Conservation (phyloP, 2,329 filamentous ascomycete species). For the Sclerotiophoma versabilis region DNA sequence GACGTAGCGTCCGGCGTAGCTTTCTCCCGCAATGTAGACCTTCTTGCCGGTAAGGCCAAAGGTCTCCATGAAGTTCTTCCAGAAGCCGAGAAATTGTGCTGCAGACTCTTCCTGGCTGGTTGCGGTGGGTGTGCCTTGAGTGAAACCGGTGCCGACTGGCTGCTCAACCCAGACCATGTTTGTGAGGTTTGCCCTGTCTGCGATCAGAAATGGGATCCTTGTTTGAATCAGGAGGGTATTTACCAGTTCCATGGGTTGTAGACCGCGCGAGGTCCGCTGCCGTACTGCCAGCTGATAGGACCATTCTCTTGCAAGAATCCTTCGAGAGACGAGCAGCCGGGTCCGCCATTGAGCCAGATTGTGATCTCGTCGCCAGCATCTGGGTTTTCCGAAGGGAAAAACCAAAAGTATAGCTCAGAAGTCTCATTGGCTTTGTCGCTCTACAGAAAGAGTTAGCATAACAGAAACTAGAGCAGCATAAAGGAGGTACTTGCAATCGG, state of each 20-base stretch:
- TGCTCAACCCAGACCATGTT: conserved; percentile 81
- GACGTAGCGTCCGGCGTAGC: conserved; percentile 68
- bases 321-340: conserved; percentile 57
- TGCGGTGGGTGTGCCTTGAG: conserved; percentile 69
- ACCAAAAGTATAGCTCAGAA: conserved; percentile 62
- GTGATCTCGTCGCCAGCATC: conserved; percentile 58
- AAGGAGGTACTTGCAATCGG: conserved; percentile 48
- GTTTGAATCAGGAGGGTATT: neutral
- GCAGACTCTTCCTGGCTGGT: conserved; percentile 72
- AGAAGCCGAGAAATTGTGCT: conserved; percentile 77
- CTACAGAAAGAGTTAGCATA: conserved; percentile 33
- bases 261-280: conserved; percentile 47
- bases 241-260: conserved; percentile 56
- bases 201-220: neutral
- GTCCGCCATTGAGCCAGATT: conserved; percentile 56
- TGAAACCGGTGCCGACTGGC: conserved; percentile 72
- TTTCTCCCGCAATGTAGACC: conserved; percentile 77
- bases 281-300: conserved; percentile 56
- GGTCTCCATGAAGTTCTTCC: conserved; percentile 76
- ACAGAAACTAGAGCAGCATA: neutral
- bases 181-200: conserved; percentile 63
- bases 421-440: conserved; percentile 55
- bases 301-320: conserved; percentile 60
- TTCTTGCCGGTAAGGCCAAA: conserved; percentile 72
- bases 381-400: conserved; percentile 60